phyloP scores from a whole-genome alignment of 2,329 filamentous ascomycete species.

The Hypoxylon sp. region DNA sequence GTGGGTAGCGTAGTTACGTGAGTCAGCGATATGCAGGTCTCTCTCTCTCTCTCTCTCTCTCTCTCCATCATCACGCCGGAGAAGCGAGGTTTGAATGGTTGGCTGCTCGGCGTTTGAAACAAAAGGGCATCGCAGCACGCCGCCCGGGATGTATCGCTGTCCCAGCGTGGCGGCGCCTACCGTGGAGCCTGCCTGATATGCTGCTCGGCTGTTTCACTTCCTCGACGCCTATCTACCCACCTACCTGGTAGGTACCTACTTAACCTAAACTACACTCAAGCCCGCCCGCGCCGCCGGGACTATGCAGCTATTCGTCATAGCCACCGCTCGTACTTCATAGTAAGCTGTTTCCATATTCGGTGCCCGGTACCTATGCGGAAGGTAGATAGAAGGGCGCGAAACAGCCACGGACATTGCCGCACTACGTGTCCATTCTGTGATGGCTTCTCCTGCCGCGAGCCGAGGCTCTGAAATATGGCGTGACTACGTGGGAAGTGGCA shows the following conservation, averaged over 20 bases:
- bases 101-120: slow-evolving; percentile 11
- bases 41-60: too few relatives aligned
- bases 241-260: too few relatives aligned
- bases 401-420: slow-evolving; percentile 9
- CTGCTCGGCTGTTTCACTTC: slow-evolving; percentile 5
- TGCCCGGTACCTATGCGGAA: background rate
- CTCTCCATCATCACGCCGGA: background rate
- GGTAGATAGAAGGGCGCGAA: background rate
- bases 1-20: background rate
- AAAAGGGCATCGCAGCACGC: slow-evolving; percentile 4
- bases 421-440: background rate
- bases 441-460: slow-evolving; percentile 26
- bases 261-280: background rate
- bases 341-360: slow-evolving; percentile 11
- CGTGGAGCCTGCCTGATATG: background rate
- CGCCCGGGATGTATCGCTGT: slow-evolving; percentile 2
- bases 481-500: slow-evolving; percentile 23
- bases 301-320: slow-evolving; percentile 9
- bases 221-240: background rate
- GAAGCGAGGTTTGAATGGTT: slow-evolving; percentile 3
- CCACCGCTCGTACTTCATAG: background rate
- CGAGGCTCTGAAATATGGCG: slow-evolving; percentile 31
- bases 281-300: slow-evolving; percentile 5
- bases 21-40: background rate
- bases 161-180: slow-evolving; percentile 3